A percentile compares a stretch with the other conserved stretches of the same genome.
These are phyloP conservation scores for Peribolospora kevripleyi DNA, from an alignment of 768 basidiomycete genomes.

Conservation along the genomic window DNA sequence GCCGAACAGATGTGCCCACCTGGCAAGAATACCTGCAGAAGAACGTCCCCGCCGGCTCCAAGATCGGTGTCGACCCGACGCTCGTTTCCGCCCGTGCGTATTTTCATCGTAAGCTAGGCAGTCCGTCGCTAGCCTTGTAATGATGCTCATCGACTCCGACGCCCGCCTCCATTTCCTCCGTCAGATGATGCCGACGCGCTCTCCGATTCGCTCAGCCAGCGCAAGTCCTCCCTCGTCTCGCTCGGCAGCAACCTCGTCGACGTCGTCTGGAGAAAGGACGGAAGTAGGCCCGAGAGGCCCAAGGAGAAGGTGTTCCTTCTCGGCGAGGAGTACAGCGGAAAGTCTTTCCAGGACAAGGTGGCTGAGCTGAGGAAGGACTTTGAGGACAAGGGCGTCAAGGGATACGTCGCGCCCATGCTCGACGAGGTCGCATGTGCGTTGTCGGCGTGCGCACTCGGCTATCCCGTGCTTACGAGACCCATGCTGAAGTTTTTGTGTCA, in stretches of 20 bases:
- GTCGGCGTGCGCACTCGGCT: too few species aligned
- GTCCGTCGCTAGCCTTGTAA: conserved; percentile 20
- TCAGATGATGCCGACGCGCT: conserved; percentile 43
- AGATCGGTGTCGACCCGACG: conserved; percentile 61
- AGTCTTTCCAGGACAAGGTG: conserved; percentile 40
- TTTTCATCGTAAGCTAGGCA: too few species aligned
- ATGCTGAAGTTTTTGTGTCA: not conserved
- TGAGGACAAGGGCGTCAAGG: conserved; percentile 21
- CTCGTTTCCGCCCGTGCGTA: conserved; percentile 32
- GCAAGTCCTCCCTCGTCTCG: conserved; percentile 40
- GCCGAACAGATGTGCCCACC: conserved; percentile 44
- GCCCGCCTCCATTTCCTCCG: conserved; percentile 2
- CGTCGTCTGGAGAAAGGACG: conserved; percentile 39
- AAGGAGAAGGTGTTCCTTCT: conserved; percentile 41
- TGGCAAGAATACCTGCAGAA: conserved; percentile 72
- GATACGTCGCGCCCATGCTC: conserved; percentile 58
- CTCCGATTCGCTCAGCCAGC: conserved; percentile 29
- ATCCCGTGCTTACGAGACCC: too few species aligned
- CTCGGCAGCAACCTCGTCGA: conserved; percentile 52
- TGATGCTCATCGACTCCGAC: not conserved
- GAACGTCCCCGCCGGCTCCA: conserved; percentile 36
- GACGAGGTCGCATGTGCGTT: conserved; percentile 57
- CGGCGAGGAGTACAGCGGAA: conserved; percentile 49
- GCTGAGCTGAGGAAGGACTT: conserved; percentile 39
- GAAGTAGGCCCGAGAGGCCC: conserved; percentile 35